A percentile compares a stretch with the other conserved stretches of the same genome.
These are phyloP conservation scores for Paramecium sonneborni DNA, from an alignment of 73 alveolate genomes.

Conservation along the genomic window DNA sequence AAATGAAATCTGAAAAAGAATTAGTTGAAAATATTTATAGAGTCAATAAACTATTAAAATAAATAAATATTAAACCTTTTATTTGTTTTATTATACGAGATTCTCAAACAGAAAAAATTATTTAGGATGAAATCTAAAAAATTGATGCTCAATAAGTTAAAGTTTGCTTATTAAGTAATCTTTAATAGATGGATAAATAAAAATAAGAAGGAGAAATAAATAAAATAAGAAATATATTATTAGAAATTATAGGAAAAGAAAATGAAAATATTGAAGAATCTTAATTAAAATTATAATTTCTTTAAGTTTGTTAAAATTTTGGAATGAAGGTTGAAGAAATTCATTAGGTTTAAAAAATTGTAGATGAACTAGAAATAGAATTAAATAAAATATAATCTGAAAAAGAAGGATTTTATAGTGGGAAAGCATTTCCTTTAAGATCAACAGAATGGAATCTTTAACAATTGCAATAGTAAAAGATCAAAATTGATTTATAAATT, in stretches of 20 bases:
- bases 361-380: background rate
- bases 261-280: background rate
- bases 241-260: background rate
- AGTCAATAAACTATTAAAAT: background rate
- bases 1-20: background rate
- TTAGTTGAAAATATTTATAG: background rate
- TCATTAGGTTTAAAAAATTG: no score
- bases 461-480: background rate
- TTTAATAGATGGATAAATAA: background rate
- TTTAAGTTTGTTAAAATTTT: no score
- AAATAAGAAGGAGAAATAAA: background rate
- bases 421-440: background rate
- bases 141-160: background rate
- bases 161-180: background rate
- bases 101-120: background rate
- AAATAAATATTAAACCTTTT: background rate
- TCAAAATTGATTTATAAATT: background rate
- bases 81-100: background rate
- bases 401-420: background rate
- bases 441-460: background rate
- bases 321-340: background rate
- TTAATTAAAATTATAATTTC: background rate
- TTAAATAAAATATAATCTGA: no score
- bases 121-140: background rate
- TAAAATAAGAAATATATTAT: background rate